Evolutionary conservation across 352 stramenopile genomes (phyloP).

Genomic region (Globisporangium orthogonon): DNA sequence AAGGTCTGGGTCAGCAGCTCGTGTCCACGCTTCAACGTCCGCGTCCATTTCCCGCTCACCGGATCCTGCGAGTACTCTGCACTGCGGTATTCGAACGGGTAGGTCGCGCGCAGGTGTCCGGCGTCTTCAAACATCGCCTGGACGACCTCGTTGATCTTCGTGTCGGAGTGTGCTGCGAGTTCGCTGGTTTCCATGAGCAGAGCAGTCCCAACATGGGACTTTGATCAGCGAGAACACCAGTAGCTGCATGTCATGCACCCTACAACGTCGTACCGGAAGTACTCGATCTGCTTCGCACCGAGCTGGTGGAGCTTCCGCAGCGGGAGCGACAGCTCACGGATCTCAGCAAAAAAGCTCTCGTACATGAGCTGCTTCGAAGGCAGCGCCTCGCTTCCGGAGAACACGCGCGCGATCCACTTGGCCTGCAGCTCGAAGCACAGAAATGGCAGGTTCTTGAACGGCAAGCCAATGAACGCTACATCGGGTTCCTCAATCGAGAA

Average conservation of each 20-base stretch:
- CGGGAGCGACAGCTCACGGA: conserved; percentile 29
- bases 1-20: conserved; percentile 8
- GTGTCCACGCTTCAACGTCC: conserved; percentile 20
- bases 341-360: conserved; percentile 40
- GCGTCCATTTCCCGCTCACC: conserved; percentile 30
- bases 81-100: conserved; percentile 55
- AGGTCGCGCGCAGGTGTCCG: conserved; percentile 40
- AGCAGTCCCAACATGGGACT: not conserved
- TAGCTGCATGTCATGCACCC: conserved; percentile 1
- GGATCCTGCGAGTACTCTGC: conserved; percentile 49
- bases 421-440: conserved; percentile 74
- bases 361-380: conserved; percentile 72
- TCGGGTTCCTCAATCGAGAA: conserved; percentile 74
- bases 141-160: conserved; percentile 34
- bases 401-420: conserved; percentile 63
- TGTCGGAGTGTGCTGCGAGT: conserved; percentile 25
- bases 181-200: conserved; percentile 17
- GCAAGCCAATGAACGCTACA: conserved; percentile 62
- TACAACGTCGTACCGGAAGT: conserved; percentile 30
- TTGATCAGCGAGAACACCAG: not conserved
- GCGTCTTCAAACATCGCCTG: conserved; percentile 70
- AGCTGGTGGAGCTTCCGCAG: conserved; percentile 70
- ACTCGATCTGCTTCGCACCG: conserved; percentile 38
- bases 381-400: conserved; percentile 26
- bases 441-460: conserved; percentile 77